These are phyloP conservation scores for Acacia concinna DNA, from an alignment of 331 rosid species.

Conservation along the genomic window DNA sequence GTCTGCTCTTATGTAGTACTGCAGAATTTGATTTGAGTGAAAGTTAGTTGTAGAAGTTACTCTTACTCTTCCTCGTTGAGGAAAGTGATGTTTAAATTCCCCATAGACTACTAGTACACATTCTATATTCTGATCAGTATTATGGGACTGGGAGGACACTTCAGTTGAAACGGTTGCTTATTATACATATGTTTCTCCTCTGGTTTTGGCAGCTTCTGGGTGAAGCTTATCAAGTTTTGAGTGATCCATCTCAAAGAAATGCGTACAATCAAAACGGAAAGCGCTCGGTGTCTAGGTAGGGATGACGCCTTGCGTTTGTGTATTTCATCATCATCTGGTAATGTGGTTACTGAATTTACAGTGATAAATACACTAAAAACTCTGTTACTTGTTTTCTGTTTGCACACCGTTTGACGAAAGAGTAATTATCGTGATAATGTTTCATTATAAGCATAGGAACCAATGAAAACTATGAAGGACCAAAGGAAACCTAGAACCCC, in stretches of 20 bases:
- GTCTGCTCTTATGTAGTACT: constrained; percentile 3
- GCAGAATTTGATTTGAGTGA: background rate
- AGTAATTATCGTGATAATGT: background rate
- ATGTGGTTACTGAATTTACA: background rate
- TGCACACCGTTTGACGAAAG: background rate
- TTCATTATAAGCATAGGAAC: background rate
- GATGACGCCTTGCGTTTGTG: background rate
- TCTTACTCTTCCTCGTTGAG: background rate
- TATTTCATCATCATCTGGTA: background rate
- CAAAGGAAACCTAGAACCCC: background rate
- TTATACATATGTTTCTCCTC: background rate
- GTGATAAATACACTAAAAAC: background rate
- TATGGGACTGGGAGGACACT: background rate
- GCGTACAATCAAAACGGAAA: constrained; percentile 84
- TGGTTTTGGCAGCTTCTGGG: constrained; percentile 58
- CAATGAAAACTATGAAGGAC: background rate
- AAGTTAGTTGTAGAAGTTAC: background rate
- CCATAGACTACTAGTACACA: background rate
- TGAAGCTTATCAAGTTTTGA: constrained; percentile 90
- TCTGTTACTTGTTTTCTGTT: background rate
- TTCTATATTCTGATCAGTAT: background rate
- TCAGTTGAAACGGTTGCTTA: background rate
- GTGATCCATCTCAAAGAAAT: constrained; percentile 83
- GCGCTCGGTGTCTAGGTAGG: constrained; percentile 67
- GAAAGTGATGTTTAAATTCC: background rate